Percentiles rank a stretch among this genome's conserved stretches.
phyloP scores from a whole-genome alignment of 108 stramenopile genomes.

The Cyclostephanos invisitatus region DNA sequence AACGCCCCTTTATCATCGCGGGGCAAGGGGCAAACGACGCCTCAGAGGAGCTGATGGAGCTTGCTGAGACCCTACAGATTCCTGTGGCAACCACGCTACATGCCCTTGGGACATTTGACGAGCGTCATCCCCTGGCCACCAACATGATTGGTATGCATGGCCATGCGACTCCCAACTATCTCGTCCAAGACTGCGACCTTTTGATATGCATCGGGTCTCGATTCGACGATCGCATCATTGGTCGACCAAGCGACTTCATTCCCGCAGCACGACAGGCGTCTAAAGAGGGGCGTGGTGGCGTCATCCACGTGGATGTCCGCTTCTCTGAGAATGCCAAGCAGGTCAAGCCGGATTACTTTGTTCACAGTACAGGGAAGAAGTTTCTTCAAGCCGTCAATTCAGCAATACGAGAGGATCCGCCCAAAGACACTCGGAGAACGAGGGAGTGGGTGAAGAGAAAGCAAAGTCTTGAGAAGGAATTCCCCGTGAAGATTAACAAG shows the following conservation, averaged over 20 bases:
- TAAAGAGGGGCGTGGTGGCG: conserved; percentile 82
- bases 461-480: conserved; percentile 65
- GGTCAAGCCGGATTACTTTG: conserved; percentile 83
- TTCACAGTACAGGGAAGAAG: conserved; percentile 80
- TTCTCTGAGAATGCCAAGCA: conserved; percentile 78
- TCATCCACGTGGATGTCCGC: conserved; percentile 89
- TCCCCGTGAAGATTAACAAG: conserved; percentile 74
- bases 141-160: conserved; percentile 95
- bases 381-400: conserved; percentile 79
- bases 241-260: conserved; percentile 74
- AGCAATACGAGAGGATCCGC: conserved; percentile 40
- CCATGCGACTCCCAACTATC: conserved; percentile 86
- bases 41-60: conserved; percentile 71
- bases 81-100: conserved; percentile 91
- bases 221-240: conserved; percentile 92
- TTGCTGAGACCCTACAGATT: conserved; percentile 86
- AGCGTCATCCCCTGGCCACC: conserved; percentile 80
- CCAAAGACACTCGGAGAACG: conserved; percentile 48
- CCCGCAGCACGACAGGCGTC: conserved; percentile 83
- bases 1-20: conserved; percentile 89
- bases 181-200: conserved; percentile 90
- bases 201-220: conserved; percentile 86
- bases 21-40: conserved; percentile 90
- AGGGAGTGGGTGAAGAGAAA: conserved; percentile 72
- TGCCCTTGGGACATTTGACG: conserved; percentile 85